A percentile compares a stretch with the other conserved stretches of the same genome.
Evolutionary conservation across 345 rosid genomes (phyloP).

Genomic region (Kandelia obovata): DNA sequence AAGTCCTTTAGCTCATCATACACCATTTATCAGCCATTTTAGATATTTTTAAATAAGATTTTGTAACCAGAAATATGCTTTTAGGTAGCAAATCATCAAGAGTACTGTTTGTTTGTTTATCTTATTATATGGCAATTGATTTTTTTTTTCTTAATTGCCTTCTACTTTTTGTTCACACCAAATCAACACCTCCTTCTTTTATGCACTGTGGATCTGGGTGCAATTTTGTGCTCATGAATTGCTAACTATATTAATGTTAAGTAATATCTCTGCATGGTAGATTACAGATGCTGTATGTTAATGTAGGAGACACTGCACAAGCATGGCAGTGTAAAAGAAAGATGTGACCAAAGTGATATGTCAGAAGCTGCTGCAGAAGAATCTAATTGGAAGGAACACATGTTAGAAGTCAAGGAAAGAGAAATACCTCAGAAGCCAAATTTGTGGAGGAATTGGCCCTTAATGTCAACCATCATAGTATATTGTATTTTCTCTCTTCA

Average conservation of each 20-base stretch:
- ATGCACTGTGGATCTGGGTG: too few species aligned
- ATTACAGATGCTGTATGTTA: neutral
- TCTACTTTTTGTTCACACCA: too few species aligned
- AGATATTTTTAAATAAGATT: too few species aligned
- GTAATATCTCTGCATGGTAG: neutral
- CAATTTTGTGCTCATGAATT: neutral
- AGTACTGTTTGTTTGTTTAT: too few species aligned
- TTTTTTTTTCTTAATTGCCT: too few species aligned
- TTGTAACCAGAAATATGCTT: too few species aligned
- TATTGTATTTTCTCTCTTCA: slow-evolving; percentile 65
- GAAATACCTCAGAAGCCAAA: slow-evolving; percentile 23
- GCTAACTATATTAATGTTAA: slow-evolving; percentile 1
- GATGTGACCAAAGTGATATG: slow-evolving; percentile 9
- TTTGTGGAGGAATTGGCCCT: slow-evolving; percentile 51
- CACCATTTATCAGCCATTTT: too few species aligned
- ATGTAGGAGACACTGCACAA: slow-evolving; percentile 55
- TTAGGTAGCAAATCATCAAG: too few species aligned
- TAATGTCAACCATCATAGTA: slow-evolving; percentile 51
- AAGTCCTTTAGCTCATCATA: too few species aligned
- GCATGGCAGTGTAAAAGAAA: slow-evolving; percentile 25
- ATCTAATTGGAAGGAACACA: slow-evolving; percentile 18
- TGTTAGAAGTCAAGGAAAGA: slow-evolving; percentile 17
- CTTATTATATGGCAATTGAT: too few species aligned
- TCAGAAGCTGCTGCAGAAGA: slow-evolving; percentile 26
- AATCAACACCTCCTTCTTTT: too few species aligned